These are phyloP conservation scores for Guadua angustifolia DNA, from an alignment of 176 grass and related monocot genomes.

Conservation along the genomic window DNA sequence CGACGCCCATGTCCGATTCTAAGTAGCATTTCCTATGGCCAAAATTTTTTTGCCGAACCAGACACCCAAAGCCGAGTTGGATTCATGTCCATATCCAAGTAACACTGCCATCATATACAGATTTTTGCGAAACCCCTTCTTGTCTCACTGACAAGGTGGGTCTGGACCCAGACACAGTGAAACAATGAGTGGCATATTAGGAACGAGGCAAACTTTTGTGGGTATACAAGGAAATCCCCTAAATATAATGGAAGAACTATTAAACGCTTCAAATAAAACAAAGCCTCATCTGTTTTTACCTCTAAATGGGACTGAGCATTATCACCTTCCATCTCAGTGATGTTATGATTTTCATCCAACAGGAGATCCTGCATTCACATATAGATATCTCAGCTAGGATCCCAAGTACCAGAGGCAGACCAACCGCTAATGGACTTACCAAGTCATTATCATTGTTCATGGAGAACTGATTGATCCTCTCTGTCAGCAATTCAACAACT, in stretches of 20 bases:
- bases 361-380: slow-evolving; percentile 76
- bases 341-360: slow-evolving; percentile 84
- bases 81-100: no score
- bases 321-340: slow-evolving; percentile 51
- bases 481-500: slow-evolving; percentile 89
- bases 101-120: background rate
- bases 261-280: slow-evolving; percentile 17
- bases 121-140: background rate
- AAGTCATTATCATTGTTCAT: slow-evolving; percentile 77
- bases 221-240: no score
- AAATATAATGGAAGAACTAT: slow-evolving; percentile 21
- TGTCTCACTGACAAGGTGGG: no score
- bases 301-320: slow-evolving; percentile 54
- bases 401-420: slow-evolving; percentile 22
- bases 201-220: no score
- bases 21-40: no score
- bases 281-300: slow-evolving; percentile 43
- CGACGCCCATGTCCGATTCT: no score
- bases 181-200: no score
- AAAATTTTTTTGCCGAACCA: no score
- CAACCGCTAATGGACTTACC: slow-evolving; percentile 54
- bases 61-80: no score
- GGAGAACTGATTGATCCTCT: slow-evolving; percentile 80
- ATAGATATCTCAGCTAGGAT: slow-evolving; percentile 37
- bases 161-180: no score